Percentiles rank a stretch among this genome's conserved stretches.
Conservation (phyloP, 768 basidiomycete species). For the Tricholoma flavovirens region DNA sequence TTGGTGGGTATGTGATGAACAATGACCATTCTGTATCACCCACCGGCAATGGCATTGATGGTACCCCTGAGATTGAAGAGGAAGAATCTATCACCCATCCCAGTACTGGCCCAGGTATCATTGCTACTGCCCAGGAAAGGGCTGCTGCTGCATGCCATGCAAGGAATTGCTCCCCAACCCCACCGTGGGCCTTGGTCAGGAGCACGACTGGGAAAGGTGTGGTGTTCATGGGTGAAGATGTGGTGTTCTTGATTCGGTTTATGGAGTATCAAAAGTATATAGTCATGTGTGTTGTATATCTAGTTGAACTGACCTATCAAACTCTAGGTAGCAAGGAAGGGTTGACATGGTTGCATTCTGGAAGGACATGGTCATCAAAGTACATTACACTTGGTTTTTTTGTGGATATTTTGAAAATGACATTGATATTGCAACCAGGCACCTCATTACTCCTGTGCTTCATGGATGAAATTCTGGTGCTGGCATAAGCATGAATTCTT, state of each 20-base stretch:
- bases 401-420: neutral
- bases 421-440: slow-evolving; percentile 40
- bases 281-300: neutral
- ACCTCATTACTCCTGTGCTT: slow-evolving; percentile 85
- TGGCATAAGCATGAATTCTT: slow-evolving; percentile 82
- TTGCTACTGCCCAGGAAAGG: slow-evolving; percentile 18
- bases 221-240: slow-evolving; percentile 82
- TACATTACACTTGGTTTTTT: slow-evolving; percentile 18
- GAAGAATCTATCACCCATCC: slow-evolving; percentile 24
- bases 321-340: slow-evolving; percentile 46
- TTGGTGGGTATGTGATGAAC: slow-evolving; percentile 80
- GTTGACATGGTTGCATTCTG: slow-evolving; percentile 74
- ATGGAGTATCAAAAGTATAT: slow-evolving; percentile 71
- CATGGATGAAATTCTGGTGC: slow-evolving; percentile 93
- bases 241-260: slow-evolving; percentile 68
- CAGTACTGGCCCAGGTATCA: slow-evolving; percentile 36
- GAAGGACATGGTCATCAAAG: slow-evolving; percentile 73
- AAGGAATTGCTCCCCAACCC: slow-evolving; percentile 73
- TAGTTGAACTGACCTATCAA: slow-evolving; percentile 3
- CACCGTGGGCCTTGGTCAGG: slow-evolving; percentile 70
- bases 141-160: slow-evolving; percentile 17
- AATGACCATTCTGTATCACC: slow-evolving; percentile 44
- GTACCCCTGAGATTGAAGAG: slow-evolving; percentile 38
- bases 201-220: slow-evolving; percentile 90
- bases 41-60: slow-evolving; percentile 36